phyloP scores from a whole-genome alignment of 768 basidiomycete genomes.

The Boletus edulis region DNA sequence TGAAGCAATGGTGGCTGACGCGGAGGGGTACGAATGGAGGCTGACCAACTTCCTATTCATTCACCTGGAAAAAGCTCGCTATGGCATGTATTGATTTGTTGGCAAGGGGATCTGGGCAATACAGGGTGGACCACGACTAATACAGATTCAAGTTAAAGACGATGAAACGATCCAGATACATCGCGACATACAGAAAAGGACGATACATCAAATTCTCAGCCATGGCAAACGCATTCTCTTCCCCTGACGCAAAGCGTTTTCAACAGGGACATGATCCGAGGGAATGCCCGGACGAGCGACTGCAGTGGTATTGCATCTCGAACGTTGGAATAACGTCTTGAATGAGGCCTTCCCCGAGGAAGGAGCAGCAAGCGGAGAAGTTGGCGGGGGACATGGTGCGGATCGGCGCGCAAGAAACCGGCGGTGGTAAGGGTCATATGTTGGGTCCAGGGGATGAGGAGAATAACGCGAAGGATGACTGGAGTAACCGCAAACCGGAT shows the following conservation, averaged over 20 bases:
- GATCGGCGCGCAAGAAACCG: slow-evolving; percentile 17
- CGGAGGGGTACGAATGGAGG: slow-evolving; percentile 8
- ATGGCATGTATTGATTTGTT: background rate
- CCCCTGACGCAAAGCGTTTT: slow-evolving; percentile 22
- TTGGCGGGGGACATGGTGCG: slow-evolving; percentile 13
- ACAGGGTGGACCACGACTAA: slow-evolving; percentile 1
- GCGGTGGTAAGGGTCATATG: slow-evolving; percentile 3
- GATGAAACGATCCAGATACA: slow-evolving; percentile 16
- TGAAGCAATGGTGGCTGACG: slow-evolving; percentile 19
- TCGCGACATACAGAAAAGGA: slow-evolving; percentile 20
- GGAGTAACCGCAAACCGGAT: slow-evolving; percentile 29
- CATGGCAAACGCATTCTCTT: slow-evolving; percentile 31
- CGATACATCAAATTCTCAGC: slow-evolving; percentile 27
- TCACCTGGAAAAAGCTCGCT: background rate
- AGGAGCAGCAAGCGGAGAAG: slow-evolving; percentile 15
- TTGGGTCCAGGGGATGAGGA: slow-evolving; percentile 1
- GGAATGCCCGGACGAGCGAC: slow-evolving; percentile 13
- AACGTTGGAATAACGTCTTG: slow-evolving; percentile 28
- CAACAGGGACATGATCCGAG: slow-evolving; percentile 18
- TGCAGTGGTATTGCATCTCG: slow-evolving; percentile 22
- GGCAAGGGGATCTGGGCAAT: background rate
- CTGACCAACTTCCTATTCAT: slow-evolving; percentile 13
- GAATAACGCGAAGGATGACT: slow-evolving; percentile 21
- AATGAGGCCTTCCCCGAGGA: slow-evolving; percentile 18
- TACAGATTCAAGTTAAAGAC: slow-evolving; percentile 11